Percentiles rank a stretch among this genome's conserved stretches.
These are phyloP conservation scores for Zygotorulaspora florentina DNA, from an alignment of 805 yeast genomes.

Conservation along the genomic window DNA sequence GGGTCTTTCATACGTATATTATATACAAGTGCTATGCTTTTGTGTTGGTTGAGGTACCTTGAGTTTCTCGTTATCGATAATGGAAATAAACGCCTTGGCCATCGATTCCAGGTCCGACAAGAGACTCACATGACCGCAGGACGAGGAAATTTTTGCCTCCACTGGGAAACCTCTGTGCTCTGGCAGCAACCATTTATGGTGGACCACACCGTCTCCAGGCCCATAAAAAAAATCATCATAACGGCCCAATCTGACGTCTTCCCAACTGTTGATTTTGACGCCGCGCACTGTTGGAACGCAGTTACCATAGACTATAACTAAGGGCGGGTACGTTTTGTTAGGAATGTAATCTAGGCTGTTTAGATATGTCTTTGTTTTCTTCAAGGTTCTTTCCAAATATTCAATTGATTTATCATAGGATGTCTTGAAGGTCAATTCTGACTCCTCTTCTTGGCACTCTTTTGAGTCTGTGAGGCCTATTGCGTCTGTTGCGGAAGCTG, in stretches of 20 bases:
- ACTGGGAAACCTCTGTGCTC: conserved; percentile 67
- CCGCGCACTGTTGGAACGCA: conserved; percentile 83
- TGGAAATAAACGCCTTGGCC: conserved; percentile 64
- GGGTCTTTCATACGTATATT: not conserved
- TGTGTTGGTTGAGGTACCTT: not conserved
- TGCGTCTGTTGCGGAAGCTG: conserved; percentile 7
- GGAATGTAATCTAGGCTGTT: conserved; percentile 52
- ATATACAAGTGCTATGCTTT: not conserved
- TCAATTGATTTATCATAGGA: conserved; percentile 52
- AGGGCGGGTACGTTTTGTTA: conserved; percentile 66
- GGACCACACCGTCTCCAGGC: conserved; percentile 91
- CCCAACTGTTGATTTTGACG: conserved; percentile 55
- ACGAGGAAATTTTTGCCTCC: conserved; percentile 60
- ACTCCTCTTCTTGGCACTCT: conserved; percentile 4
- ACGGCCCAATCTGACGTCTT: conserved; percentile 65
- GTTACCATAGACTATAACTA: conserved; percentile 78
- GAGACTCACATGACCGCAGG: conserved; percentile 73
- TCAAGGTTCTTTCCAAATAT: conserved; percentile 60
- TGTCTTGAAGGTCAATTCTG: conserved; percentile 21
- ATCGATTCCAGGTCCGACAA: conserved; percentile 70
- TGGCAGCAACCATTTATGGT: conserved; percentile 79
- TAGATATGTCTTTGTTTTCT: conserved; percentile 53
- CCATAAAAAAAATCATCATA: conserved; percentile 78
- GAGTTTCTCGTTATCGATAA: conserved; percentile 52
- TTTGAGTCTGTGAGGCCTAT: conserved; percentile 10